phyloP scores from a whole-genome alignment of 441 rosid species.

The Jatropha podagrica region DNA sequence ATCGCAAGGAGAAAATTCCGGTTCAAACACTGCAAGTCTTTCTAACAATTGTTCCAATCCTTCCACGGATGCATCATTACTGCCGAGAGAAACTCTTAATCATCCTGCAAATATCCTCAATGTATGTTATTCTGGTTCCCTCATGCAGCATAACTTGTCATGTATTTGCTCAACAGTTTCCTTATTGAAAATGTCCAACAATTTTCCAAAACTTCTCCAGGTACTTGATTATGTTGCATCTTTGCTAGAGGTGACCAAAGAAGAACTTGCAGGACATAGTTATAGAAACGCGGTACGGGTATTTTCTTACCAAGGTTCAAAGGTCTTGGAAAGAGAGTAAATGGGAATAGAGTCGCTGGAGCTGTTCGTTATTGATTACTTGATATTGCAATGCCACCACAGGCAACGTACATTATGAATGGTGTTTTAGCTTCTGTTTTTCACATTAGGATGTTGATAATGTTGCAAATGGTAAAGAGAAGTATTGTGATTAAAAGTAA shows the following conservation, averaged over 20 bases:
- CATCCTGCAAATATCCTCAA: constrained; percentile 82
- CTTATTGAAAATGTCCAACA: background rate
- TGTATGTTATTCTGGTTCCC: constrained; percentile 31
- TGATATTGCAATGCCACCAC: background rate
- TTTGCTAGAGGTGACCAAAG: constrained; percentile 55
- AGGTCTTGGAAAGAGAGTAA: constrained; percentile 29
- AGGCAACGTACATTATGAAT: background rate
- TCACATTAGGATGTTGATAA: background rate
- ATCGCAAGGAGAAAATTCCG: constrained; percentile 30
- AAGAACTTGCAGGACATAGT: constrained; percentile 67
- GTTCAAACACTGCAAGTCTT: constrained; percentile 23
- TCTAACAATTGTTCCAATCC: constrained; percentile 24
- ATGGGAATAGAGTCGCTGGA: background rate
- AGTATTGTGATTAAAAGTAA: no score
- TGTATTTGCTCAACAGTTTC: background rate
- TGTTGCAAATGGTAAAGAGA: background rate
- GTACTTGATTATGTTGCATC: constrained; percentile 69
- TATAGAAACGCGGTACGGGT: constrained; percentile 57
- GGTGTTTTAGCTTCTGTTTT: background rate
- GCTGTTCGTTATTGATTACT: background rate
- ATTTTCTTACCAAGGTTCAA: constrained; percentile 71
- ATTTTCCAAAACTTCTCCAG: constrained; percentile 31
- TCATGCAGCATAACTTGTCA: background rate
- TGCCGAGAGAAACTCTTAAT: constrained; percentile 57
- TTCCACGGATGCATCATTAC: constrained; percentile 31